Evolutionary conservation across 2,329 filamentous ascomycete species (phyloP).

Genomic region (Epichloe aotearoae): DNA sequence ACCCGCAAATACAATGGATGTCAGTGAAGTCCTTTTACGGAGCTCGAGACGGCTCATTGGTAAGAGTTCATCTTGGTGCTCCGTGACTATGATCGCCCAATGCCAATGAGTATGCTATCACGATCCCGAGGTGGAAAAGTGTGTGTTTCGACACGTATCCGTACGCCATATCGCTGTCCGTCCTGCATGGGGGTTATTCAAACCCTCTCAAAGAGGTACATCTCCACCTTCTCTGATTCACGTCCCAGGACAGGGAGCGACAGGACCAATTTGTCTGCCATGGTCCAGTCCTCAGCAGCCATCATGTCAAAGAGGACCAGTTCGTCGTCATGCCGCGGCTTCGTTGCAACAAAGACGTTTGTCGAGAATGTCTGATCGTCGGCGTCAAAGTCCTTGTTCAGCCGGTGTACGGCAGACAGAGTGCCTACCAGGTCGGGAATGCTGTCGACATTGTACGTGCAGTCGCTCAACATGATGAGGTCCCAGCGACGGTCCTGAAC

Average conservation of each 20-base stretch:
- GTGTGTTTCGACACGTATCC: too few species aligned
- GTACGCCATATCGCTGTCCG: too few species aligned
- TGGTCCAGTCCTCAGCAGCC: constrained; percentile 30
- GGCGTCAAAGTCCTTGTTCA: constrained; percentile 16
- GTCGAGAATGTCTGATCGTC: constrained; percentile 16
- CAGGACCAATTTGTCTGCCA: constrained; percentile 27
- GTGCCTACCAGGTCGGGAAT: constrained; percentile 40
- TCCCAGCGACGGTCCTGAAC: constrained; percentile 33
- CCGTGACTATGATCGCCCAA: too few species aligned
- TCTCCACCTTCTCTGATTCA: constrained; percentile 33
- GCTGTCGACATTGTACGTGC: constrained; percentile 47
- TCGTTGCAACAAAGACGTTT: constrained; percentile 41
- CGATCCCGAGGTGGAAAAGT: too few species aligned
- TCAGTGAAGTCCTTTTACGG: too few species aligned
- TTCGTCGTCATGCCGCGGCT: constrained; percentile 42
- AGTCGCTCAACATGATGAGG: constrained; percentile 43
- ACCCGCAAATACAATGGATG: too few species aligned
- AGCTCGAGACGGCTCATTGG: too few species aligned
- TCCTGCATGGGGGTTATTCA: background rate
- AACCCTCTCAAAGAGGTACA: constrained; percentile 36
- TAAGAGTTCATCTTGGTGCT: too few species aligned
- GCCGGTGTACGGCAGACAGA: constrained; percentile 32
- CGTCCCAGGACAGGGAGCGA: constrained; percentile 32
- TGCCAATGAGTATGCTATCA: too few species aligned
- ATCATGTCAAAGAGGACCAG: constrained; percentile 34